Base-by-base conservation (phyloP, 176 grass and related monocot species). In the Raddia guianensis region DNA sequence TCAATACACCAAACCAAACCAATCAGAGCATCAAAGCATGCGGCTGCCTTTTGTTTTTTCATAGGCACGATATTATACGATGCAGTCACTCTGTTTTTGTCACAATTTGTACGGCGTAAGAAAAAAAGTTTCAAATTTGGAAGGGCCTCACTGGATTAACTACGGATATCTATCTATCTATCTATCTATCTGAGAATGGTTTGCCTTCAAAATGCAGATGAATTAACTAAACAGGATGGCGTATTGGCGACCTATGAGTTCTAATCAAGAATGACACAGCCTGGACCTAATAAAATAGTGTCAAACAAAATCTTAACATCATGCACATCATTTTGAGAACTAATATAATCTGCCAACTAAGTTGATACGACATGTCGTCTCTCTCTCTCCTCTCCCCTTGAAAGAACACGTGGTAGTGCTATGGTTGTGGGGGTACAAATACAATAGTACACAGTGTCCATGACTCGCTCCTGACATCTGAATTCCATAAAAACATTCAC, bases 21-120 rank as follows among this genome's bases (percentile, higher is more conserved):
- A 42, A 79, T 14, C 6, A 55, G 35, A 12, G 81, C 81, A 68
- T 59, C 72, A 84, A 60, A 40, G 32, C 73, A 68, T 20, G 71
- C 42, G 40, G 59, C 12, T 53, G 52, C 63, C 27, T 68, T 76
- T 77, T 70, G 57, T 27, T 40, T 40, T 40, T 19, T 19, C 0
- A 60, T 27, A 27, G 57, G 57, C 19, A 27, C n/a, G 21, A 27
- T 60, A 27, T 11, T 21, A 60, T 5, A 27, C 27, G 57, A 60
- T 60, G 57, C 19, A 2, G 3, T 1, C 27, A 27, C 27, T 1
- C 27, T 27, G 27, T 27, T 21, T 27, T 60, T 27, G 9, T 60
- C 19, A 20, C 21, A 12, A 11, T 2, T 5, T 12, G 19, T 49
- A 47, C 8, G 33, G 27, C 16, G 7, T 4, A 1, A 40, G 37